Evolutionary conservation across 306 rosid species (phyloP), one percentile per base, ranked within the genome.

Genomic region (Calophaca sinica): DNA sequence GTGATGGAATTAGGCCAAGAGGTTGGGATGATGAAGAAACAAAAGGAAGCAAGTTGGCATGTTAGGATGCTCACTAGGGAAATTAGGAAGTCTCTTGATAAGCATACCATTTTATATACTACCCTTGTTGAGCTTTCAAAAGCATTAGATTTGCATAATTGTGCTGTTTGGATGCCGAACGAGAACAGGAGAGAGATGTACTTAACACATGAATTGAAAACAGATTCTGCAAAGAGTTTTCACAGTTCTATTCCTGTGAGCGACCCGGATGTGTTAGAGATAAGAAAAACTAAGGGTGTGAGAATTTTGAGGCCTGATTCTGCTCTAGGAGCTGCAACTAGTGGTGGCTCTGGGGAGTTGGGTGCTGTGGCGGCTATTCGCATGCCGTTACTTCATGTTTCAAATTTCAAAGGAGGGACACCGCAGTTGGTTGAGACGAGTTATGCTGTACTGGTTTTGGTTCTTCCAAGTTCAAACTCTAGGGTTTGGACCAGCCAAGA

Each of bases 81-180:
- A 70, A 91, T 91, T 45, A 81, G 97, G 51, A 89, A 89, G 79
- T 84, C 89, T 9, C 88, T 91, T 15, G 97, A 91, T 77, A 91
- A 81, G 68, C 97, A 87, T 42, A 91, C 89, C 2, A 91, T 91
- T 26, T 76, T 91, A 86, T 84, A 89, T 66, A 87, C 93, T 11
- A 91, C 97, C 2, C 86, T 91, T 58, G 93, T 91, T 58, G 96
- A 91, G 93, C 93, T 91, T 72, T 89, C 93, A 26, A 91, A 91
- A 80, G 82, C 93, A 2, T 63, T 91, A 60, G 91, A 78, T 31
- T 85, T 91, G 85, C 83, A 81, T 54, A 91, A 89, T 26, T 91
- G 97, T 48, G 93, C 93, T 1, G 96, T 91, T 83, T 91, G 97
- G 97, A 89, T 91, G 96, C 97, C 93, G 1, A 83, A 78, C 72